A percentile compares a stretch with the other conserved stretches of the same genome.
These are phyloP conservation scores for Hypsizygus ulmarius DNA, from an alignment of 1,284 basidiomycete genomes.

Conservation along the genomic window DNA sequence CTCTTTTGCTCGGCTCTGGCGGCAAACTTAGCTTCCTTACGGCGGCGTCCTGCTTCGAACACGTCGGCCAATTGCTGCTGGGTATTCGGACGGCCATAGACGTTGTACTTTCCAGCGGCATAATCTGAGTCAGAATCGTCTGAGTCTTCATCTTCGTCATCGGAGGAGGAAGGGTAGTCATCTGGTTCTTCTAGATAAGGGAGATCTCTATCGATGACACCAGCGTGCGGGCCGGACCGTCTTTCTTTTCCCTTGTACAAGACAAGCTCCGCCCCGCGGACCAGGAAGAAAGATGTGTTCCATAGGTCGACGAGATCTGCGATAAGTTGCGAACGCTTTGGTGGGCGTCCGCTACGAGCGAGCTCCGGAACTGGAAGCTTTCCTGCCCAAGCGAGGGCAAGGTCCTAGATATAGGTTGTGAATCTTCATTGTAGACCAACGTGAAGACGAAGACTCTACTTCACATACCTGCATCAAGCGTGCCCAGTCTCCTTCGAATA, in stretches of 20 bases:
- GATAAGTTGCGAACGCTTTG: conserved; percentile 57
- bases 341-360: conserved; percentile 42
- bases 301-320: conserved; percentile 72
- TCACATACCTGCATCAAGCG: conserved; percentile 64
- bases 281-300: conserved; percentile 71
- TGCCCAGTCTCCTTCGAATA: conserved; percentile 73
- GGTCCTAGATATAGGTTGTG: conserved; percentile 49
- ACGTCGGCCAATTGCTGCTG: conserved; percentile 34
- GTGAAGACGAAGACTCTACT: not conserved
- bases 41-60: conserved; percentile 46
- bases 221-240: conserved; percentile 58
- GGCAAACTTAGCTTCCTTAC: conserved; percentile 38
- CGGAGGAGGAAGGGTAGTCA: conserved; percentile 36
- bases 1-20: conserved; percentile 53
- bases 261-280: conserved; percentile 68
- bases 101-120: conserved; percentile 33
- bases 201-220: conserved; percentile 52
- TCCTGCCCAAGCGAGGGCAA: conserved; percentile 70
- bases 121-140: conserved; percentile 43
- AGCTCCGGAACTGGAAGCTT: conserved; percentile 60
- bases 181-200: conserved; percentile 46
- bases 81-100: conserved; percentile 30
- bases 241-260: conserved; percentile 75
- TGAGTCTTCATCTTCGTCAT: conserved; percentile 39
- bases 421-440: conserved; percentile 1